These are phyloP conservation scores for Cryptosporidium sp. DNA, from an alignment of 169 alveolate species.

Conservation along the genomic window DNA sequence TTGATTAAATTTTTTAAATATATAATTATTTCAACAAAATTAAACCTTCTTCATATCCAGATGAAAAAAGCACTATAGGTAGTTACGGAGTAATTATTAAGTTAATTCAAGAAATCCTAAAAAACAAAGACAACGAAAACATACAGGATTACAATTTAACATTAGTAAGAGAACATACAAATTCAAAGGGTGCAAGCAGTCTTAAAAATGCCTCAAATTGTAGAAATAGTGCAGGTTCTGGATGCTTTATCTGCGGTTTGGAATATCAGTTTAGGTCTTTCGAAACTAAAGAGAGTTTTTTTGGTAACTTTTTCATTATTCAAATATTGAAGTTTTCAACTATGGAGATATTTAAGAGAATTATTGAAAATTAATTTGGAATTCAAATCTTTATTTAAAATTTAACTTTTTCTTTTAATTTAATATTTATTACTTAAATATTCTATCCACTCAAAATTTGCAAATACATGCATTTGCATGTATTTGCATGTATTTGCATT, in stretches of 20 bases:
- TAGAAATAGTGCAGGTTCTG: neutral
- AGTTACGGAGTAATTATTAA: neutral
- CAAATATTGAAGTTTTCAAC: constrained; percentile 9
- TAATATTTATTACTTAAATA: neutral
- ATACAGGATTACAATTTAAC: neutral
- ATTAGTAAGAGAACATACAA: neutral
- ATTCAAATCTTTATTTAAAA: neutral
- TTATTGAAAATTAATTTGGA: neutral
- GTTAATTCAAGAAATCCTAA: neutral
- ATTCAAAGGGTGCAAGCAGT: neutral
- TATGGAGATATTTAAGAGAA: neutral
- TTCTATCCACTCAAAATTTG: neutral
- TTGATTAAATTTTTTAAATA: too few species aligned
- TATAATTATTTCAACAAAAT: too few species aligned
- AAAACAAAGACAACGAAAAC: neutral
- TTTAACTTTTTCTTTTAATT: neutral
- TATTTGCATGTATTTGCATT: constrained; percentile 2
- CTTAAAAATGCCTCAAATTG: neutral
- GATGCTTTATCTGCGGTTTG: neutral
- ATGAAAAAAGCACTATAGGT: neutral
- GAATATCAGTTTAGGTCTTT: neutral
- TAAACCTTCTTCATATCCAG: neutral
- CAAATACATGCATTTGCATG: constrained; percentile 1
- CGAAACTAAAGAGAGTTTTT: neutral
- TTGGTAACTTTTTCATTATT: neutral